phyloP scores from a whole-genome alignment of 106 monocot genomes.

The Dioscorea dumetorum region DNA sequence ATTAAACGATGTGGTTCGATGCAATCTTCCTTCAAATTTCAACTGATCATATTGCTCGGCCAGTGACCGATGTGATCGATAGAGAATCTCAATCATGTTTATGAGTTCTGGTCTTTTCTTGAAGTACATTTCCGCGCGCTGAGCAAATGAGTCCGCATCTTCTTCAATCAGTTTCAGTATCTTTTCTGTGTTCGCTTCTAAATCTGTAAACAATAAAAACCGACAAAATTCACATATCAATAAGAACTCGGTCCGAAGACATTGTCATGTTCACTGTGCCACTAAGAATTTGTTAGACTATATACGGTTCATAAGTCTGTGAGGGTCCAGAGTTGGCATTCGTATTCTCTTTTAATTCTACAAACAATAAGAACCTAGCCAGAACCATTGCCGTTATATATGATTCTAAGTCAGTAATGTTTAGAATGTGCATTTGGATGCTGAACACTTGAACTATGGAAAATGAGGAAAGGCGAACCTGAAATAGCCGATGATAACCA shows the following conservation, averaged over 20 bases:
- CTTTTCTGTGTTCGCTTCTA: conserved; percentile 68
- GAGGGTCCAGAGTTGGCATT: no score
- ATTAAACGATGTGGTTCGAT: conserved; percentile 1
- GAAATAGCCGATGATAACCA: conserved; percentile 40
- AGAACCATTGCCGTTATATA: no score
- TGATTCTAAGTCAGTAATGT: no score
- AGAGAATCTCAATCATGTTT: conserved; percentile 75
- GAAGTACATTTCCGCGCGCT: conserved; percentile 94
- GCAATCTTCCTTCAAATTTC: conserved; percentile 17
- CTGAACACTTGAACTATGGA: not conserved
- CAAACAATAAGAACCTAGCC: no score
- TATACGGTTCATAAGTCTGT: no score
- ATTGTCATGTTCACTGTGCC: no score
- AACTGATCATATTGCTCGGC: conserved; percentile 71
- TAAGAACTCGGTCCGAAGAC: no score
- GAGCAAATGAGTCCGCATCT: conserved; percentile 84
- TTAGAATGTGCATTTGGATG: no score
- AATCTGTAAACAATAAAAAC: conserved; percentile 27
- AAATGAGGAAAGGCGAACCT: conserved; percentile 17
- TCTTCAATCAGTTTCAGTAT: conserved; percentile 84
- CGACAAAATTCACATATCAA: no score
- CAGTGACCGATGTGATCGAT: conserved; percentile 67
- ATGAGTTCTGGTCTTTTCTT: conserved; percentile 82
- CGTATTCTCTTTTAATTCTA: conserved; percentile 49
- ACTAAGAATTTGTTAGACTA: no score